Conservation (phyloP, 108 stramenopile genomes). For the Seminavis robusta region DNA sequence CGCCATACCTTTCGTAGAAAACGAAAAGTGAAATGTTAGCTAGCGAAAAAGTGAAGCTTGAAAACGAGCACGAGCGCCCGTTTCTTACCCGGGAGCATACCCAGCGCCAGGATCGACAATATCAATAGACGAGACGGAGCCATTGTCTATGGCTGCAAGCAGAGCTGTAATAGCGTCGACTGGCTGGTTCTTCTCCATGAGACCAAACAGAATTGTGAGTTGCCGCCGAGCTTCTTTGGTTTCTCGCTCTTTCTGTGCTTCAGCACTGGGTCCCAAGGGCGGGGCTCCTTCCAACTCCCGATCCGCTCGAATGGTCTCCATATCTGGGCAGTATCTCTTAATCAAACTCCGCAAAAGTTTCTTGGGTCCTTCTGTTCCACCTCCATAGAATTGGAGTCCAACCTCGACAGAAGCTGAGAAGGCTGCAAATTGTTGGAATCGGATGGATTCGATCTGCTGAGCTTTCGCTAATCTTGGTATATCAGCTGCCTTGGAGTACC, state of each 20-base stretch:
- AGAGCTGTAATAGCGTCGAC: constrained; percentile 60
- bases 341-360: constrained; percentile 42
- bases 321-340: constrained; percentile 40
- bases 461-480: constrained; percentile 49
- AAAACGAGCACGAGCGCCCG: too few relatives aligned
- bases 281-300: neutral
- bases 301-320: neutral
- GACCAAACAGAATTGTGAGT: constrained; percentile 75
- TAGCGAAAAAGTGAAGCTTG: too few relatives aligned
- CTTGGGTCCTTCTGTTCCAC: constrained; percentile 35
- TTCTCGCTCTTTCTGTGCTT: constrained; percentile 31
- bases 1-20: too few relatives aligned
- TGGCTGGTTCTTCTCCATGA: constrained; percentile 70
- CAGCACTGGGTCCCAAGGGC: constrained; percentile 3
- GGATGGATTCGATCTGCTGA: constrained; percentile 48
- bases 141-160: constrained; percentile 75
- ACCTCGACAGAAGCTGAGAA: constrained; percentile 81
- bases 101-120: constrained; percentile 59
- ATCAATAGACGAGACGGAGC: constrained; percentile 34
- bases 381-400: constrained; percentile 70
- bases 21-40: too few relatives aligned
- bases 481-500: constrained; percentile 58
- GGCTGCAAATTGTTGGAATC: constrained; percentile 69
- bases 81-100: constrained; percentile 65
- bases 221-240: constrained; percentile 77